Evolutionary conservation across 2,329 filamentous ascomycete species (phyloP).

Genomic region (Ascochyta fabae): DNA sequence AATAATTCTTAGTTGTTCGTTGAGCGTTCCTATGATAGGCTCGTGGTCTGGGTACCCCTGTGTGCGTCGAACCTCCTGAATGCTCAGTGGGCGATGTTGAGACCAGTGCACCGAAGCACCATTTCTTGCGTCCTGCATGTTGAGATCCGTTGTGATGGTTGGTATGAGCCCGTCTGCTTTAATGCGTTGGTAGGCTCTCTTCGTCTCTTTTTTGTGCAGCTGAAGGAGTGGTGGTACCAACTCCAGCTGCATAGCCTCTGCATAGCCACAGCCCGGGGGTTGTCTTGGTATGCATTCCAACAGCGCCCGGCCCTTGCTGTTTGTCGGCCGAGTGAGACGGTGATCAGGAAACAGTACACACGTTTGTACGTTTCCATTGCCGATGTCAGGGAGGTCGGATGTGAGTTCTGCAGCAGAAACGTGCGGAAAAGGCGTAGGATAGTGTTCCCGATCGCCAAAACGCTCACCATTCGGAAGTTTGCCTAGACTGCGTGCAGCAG

Average conservation of each 20-base stretch:
- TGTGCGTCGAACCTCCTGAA: constrained; percentile 71
- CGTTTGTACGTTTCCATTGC: constrained; percentile 65
- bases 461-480: constrained; percentile 41
- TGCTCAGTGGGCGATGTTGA: constrained; percentile 65
- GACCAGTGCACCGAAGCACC: constrained; percentile 69
- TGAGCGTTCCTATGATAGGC: constrained; percentile 65
- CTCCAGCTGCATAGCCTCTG: constrained; percentile 45
- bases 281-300: constrained; percentile 65
- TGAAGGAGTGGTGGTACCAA: constrained; percentile 39
- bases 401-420: constrained; percentile 62
- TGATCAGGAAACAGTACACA: constrained; percentile 75
- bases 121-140: constrained; percentile 61
- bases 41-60: constrained; percentile 76
- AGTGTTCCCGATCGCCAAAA: constrained; percentile 63
- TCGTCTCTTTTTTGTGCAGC: constrained; percentile 26
- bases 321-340: constrained; percentile 48
- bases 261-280: constrained; percentile 49
- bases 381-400: constrained; percentile 66
- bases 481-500: constrained; percentile 57
- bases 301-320: constrained; percentile 50
- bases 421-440: constrained; percentile 66
- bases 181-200: constrained; percentile 59
- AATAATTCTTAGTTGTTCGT: constrained; percentile 68
- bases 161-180: constrained; percentile 61
- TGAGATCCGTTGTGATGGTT: constrained; percentile 66